These are phyloP conservation scores for Trichopus zeylanicus DNA, from an alignment of 116 monocot genomes.

Conservation along the genomic window DNA sequence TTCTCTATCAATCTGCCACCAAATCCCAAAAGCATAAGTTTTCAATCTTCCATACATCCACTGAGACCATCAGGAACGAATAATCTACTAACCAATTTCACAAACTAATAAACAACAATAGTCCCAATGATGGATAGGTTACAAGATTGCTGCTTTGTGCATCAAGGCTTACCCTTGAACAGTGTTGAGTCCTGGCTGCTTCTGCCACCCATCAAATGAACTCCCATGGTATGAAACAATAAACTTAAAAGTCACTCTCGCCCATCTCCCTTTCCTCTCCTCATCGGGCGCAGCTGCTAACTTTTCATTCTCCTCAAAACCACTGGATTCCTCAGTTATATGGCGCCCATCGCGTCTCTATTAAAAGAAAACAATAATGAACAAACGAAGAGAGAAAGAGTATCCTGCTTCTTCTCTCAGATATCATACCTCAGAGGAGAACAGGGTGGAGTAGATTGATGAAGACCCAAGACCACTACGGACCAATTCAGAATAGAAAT, in stretches of 20 bases:
- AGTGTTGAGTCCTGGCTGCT: conserved; percentile 87
- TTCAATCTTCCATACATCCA: background rate
- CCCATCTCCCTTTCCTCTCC: conserved; percentile 56
- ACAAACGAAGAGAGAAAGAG: background rate
- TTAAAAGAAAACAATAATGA: background rate
- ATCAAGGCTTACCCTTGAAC: conserved; percentile 65
- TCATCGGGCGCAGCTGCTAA: background rate
- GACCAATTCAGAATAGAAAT: conserved; percentile 69
- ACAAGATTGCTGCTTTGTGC: background rate
- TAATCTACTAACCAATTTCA: too few relatives aligned
- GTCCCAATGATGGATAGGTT: background rate
- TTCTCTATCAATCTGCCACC: conserved; percentile 56
- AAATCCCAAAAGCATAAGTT: background rate
- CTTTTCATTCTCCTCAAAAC: conserved; percentile 8
- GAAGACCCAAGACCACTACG: conserved; percentile 17
- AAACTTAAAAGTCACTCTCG: conserved; percentile 69
- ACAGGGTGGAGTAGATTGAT: conserved; percentile 31
- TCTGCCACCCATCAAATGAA: conserved; percentile 96
- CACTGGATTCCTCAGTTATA: conserved; percentile 7
- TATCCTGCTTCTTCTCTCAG: too few relatives aligned
- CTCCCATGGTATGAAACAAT: conserved; percentile 69
- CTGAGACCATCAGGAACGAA: conserved; percentile 1
- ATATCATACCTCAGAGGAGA: conserved; percentile 23
- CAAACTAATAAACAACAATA: too few relatives aligned
- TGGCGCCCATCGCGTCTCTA: conserved; percentile 1